Conservation (phyloP, 768 basidiomycete species). For the Lactarius akahatsu region DNA sequence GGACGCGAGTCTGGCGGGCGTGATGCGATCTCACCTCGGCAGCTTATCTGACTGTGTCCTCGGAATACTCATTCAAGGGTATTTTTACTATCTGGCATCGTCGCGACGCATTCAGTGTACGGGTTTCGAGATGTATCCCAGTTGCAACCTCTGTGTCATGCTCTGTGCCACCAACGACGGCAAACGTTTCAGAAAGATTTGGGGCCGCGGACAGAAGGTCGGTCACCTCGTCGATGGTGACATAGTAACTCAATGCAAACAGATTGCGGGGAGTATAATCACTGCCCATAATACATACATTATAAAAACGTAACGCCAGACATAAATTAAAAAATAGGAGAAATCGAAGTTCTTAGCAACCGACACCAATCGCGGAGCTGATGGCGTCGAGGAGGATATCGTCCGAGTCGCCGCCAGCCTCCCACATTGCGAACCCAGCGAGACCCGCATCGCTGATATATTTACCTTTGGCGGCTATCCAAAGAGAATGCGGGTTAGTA, state of each 20-base stretch:
- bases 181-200: background rate
- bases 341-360: background rate
- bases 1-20: too few species aligned
- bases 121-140: background rate
- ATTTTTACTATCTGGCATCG: background rate
- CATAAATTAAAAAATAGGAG: background rate
- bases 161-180: background rate
- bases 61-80: background rate
- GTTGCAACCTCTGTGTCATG: background rate
- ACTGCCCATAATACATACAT: background rate
- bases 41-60: too few species aligned
- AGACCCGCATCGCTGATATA: constrained; percentile 40
- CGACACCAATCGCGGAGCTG: constrained; percentile 18
- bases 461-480: constrained; percentile 43
- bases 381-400: constrained; percentile 40
- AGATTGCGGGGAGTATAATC: background rate
- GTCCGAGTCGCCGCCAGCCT: constrained; percentile 45
- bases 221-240: background rate
- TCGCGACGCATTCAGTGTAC: background rate
- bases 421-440: constrained; percentile 47
- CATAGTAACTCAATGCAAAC: background rate
- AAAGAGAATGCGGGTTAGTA: constrained; percentile 4
- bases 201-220: background rate
- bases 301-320: background rate
- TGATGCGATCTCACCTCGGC: too few species aligned